phyloP scores from a whole-genome alignment of 345 rosid genomes.

The Moricandia arvensis region DNA sequence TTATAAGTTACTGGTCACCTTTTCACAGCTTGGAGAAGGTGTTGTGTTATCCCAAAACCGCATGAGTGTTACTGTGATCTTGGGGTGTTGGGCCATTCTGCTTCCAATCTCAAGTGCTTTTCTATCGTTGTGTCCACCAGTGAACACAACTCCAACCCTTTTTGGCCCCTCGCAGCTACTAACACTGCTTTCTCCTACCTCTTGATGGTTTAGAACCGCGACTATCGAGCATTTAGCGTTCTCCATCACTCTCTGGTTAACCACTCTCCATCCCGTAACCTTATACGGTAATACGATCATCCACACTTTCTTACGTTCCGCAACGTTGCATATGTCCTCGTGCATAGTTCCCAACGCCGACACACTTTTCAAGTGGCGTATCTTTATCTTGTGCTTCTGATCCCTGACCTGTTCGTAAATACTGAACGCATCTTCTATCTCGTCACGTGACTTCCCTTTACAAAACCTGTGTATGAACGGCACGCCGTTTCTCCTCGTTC shows the following conservation, averaged over 20 bases:
- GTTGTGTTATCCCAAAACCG: background rate
- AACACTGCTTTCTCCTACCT: background rate
- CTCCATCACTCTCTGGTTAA: background rate
- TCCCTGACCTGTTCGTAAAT: background rate
- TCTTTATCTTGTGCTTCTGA: background rate
- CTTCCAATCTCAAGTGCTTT: constrained; percentile 1
- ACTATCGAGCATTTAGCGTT: background rate
- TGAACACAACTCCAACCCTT: background rate
- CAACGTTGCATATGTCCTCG: background rate
- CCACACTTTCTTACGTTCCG: background rate
- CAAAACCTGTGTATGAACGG: background rate
- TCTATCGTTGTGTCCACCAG: constrained; percentile 2
- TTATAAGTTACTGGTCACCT: background rate
- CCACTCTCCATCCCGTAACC: constrained; percentile 1
- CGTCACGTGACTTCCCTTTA: background rate
- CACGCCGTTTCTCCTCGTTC: background rate
- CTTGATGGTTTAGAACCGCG: background rate
- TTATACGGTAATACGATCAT: background rate
- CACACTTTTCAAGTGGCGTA: background rate
- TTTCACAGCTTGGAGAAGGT: background rate
- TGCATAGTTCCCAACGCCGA: background rate
- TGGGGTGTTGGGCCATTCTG: background rate
- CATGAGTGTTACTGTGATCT: background rate
- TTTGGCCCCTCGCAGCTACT: background rate
- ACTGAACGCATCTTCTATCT: background rate